Percentiles rank a stretch among this genome's conserved stretches.
These are phyloP conservation scores for Saccharum officinarum DNA, from an alignment of 176 grass and related monocot species.

Conservation along the genomic window DNA sequence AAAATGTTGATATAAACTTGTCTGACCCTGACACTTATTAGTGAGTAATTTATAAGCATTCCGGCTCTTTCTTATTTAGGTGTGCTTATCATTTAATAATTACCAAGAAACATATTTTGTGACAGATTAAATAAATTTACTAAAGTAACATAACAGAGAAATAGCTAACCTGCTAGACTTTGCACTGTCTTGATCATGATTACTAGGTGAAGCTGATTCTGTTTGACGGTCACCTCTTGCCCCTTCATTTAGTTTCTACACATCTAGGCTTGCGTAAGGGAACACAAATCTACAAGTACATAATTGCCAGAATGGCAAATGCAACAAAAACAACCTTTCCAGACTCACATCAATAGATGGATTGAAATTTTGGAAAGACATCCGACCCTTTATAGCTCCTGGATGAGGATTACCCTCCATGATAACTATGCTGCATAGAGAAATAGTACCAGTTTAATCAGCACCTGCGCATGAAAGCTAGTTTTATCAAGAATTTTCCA, in stretches of 20 bases:
- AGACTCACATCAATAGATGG: slow-evolving; percentile 77
- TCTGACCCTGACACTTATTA: neutral
- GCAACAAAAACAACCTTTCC: slow-evolving; percentile 25
- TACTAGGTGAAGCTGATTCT: slow-evolving; percentile 54
- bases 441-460: neutral
- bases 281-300: slow-evolving; percentile 18
- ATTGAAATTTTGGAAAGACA: slow-evolving; percentile 97
- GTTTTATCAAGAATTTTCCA: neutral
- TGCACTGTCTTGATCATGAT: slow-evolving; percentile 31
- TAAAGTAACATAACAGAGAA: slow-evolving; percentile 32
- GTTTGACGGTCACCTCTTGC: slow-evolving; percentile 42
- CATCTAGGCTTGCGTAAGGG: slow-evolving; percentile 45
- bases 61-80: neutral
- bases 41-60: neutral
- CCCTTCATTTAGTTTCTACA: slow-evolving; percentile 95
- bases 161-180: slow-evolving; percentile 49
- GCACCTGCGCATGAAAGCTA: neutral
- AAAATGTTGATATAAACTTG: neutral
- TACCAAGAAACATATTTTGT: neutral
- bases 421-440: slow-evolving; percentile 74
- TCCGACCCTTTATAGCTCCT: slow-evolving; percentile 74
- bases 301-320: neutral
- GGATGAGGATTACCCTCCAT: slow-evolving; percentile 93
- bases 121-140: neutral
- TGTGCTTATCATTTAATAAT: neutral